Evolutionary conservation across 805 yeast genomes (phyloP).

Genomic region (Starmerella stigmatis): DNA sequence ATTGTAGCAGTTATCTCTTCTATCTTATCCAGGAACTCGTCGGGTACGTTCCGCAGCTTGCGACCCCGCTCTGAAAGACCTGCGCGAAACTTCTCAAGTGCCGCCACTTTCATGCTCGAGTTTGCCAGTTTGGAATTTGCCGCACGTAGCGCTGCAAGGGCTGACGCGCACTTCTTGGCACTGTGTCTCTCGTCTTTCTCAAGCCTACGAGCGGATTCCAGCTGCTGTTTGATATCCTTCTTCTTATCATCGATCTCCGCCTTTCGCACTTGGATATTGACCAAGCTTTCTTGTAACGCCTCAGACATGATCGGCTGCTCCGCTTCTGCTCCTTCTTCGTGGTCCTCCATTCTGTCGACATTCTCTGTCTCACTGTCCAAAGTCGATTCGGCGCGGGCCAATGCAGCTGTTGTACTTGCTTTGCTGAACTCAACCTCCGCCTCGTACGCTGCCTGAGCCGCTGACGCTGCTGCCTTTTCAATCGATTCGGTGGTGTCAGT

Average conservation of each 20-base stretch:
- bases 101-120: background rate
- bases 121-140: background rate
- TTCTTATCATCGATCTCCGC: background rate
- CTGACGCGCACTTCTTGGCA: no score
- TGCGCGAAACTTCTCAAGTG: background rate
- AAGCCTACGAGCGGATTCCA: no score
- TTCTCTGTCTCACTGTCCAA: no score
- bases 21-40: background rate
- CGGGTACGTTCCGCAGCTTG: constrained; percentile 1
- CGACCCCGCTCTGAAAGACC: background rate
- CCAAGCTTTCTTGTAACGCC: background rate
- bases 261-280: background rate
- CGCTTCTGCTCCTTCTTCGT: background rate
- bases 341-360: background rate
- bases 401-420: background rate
- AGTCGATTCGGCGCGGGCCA: background rate
- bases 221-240: background rate
- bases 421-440: constrained; percentile 1
- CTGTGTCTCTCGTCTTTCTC: no score
- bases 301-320: background rate
- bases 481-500: no score
- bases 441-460: background rate
- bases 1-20: background rate
- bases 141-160: background rate
- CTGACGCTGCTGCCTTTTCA: background rate